Evolutionary conservation across 345 rosid genomes (phyloP), one percentile per base, ranked within the genome.

Genomic region (Hibiscus tridactylites): DNA sequence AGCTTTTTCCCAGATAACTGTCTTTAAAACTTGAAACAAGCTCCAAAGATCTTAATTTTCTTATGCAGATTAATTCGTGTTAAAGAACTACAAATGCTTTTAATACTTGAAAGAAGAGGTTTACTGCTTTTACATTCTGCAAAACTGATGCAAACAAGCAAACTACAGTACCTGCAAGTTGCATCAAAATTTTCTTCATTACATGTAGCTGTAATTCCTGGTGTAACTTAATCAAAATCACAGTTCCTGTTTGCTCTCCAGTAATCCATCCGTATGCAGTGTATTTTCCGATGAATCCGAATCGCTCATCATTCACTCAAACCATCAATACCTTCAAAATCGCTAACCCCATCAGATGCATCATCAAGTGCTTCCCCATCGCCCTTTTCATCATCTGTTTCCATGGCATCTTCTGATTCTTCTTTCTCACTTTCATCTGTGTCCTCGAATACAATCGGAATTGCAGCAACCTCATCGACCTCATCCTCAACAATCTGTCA

Each of bases 341-440:
- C 90, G 44, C 82, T 79, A 24, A 73, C 68, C 54, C 74, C 81
- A 35, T 69, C 78, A 1, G 39, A 24, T 2, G 26, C 39, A 4
- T 35, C 6, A 35, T 35, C 39, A 5, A 35, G 39, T 35, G 39
- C 77, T 78, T 82, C 87, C 31, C 21, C 57, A 26, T 75, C 79
- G 8, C 71, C 54, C 60, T 46, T 79, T 9, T 76, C 84, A 67
- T 71, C 47, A 61, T 82, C 1, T 52, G 24, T 6, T 16, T 35
- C 89, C 88, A 85, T 90, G 10, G 79, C 83, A 35, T 82, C 96
- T 37, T 85, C 92, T 26, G 85, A 84, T 46, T 79, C 91, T 37
- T 84, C 93, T 19, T 87, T 93, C 2, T 93, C 98, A 52, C 88
- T 91, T 50, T 81, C 87, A 73, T 88, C 95, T 10, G 81, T 84